Evolutionary conservation across 805 yeast species (phyloP), one percentile per base, ranked within the genome.

Genomic region (Danielia oregonensis): DNA sequence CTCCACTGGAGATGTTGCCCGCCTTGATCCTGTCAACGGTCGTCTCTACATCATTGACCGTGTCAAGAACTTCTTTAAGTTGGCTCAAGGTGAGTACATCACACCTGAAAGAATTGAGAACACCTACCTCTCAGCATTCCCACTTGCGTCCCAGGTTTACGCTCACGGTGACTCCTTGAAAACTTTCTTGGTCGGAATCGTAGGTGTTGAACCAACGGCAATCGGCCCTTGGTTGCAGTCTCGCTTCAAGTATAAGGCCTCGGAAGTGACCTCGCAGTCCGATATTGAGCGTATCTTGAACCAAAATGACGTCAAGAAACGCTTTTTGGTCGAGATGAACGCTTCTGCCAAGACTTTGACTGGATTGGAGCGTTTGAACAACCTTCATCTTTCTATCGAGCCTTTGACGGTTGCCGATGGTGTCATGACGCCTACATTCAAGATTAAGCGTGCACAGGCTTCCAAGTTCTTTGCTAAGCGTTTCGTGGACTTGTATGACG

Each of bases 301-400:
- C 19, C 59, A 61, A 32, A 39, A 36, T 5, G 42, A 36, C 11
- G 37, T 71, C 14, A 61, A 63, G 32, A 50, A 43, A 24, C 53
- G 51, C n/a, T 49, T 74, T 7, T 48, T 73, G 25, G 37, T 44
- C 4, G 49, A 55, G 15, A 46, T 77, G 48, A 73, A 74, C 42
- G 42, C 41, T 10, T 51, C 64, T 24, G 36, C 37, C 5, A 49
- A 48, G 25, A 48, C 57, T 17, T 54, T 82, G 22, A 76, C 73
- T 49, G 85, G 86, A 0, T 80, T 77, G 49, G 89, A 82, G 53
- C 75, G 73, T 44, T 40, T 82, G 19, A 78, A 75, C 53, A 82
- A 82, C 44, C 44, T 77, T 19, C 48, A 55, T 22, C 55, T 79
- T 22, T 74, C 59, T 29, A 39, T 76, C 31, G 86, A 82, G 46